Evolutionary conservation across 441 rosid species (phyloP).

Genomic region (Populus trichocarpa): DNA sequence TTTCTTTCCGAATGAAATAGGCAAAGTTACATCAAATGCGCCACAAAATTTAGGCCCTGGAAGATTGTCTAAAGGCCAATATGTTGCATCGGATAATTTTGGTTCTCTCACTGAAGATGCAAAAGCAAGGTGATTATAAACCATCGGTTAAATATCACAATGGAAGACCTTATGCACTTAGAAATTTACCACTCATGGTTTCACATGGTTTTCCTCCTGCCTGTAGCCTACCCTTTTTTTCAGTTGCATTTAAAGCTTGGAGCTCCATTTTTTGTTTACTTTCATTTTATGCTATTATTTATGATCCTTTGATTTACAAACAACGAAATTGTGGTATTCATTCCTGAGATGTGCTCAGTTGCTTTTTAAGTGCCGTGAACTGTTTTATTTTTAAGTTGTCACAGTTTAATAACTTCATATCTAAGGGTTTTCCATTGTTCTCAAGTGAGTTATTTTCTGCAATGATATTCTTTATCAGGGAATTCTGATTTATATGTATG

Average conservation of each 20-base stretch:
- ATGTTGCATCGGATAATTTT: conserved; percentile 49
- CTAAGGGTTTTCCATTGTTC: background rate
- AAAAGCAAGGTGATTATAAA: conserved; percentile 60
- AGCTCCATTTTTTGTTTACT: background rate
- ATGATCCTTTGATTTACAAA: background rate
- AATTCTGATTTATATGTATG: no score
- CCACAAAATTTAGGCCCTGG: conserved; percentile 38
- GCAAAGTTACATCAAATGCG: conserved; percentile 33
- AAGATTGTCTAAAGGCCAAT: conserved; percentile 35
- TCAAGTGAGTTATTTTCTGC: background rate
- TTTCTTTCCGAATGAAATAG: conserved; percentile 67
- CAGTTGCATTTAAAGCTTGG: background rate
- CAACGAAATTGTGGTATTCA: background rate
- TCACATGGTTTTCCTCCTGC: background rate
- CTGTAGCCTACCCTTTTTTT: background rate
- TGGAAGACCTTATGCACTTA: no score
- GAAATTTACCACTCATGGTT: background rate
- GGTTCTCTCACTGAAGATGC: conserved; percentile 56
- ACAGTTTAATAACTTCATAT: no score
- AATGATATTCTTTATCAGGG: background rate
- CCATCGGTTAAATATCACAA: background rate
- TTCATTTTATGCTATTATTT: background rate
- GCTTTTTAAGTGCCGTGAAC: background rate
- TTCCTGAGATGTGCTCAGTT: background rate
- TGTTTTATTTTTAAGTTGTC: background rate